phyloP scores from a whole-genome alignment of 768 basidiomycete genomes.

The Panaeolus papilionaceus region DNA sequence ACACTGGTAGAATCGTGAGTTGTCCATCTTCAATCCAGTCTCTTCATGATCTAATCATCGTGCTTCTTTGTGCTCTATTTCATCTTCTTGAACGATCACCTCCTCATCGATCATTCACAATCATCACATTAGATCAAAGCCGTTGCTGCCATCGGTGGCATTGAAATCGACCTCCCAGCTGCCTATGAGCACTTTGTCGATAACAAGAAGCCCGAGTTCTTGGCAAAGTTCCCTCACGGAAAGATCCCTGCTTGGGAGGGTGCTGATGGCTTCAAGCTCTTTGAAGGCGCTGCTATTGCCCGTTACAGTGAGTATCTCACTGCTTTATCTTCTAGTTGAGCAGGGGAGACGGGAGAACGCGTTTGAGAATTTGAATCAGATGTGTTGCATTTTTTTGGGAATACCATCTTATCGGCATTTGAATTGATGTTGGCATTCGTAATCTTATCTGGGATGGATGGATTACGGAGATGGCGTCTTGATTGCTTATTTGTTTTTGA shows the following conservation, averaged over 20 bases:
- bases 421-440: neutral
- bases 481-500: neutral
- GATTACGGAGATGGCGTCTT: neutral
- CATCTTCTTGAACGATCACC: neutral
- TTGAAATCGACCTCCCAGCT: constrained; percentile 60
- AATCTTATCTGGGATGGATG: constrained; percentile 7
- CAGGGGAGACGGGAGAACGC: too few species aligned
- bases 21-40: neutral
- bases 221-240: constrained; percentile 77
- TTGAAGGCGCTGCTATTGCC: constrained; percentile 83
- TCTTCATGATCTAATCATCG: too few species aligned
- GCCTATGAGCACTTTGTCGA: constrained; percentile 65
- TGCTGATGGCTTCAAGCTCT: constrained; percentile 77
- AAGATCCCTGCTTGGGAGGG: constrained; percentile 88
- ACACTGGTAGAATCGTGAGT: constrained; percentile 57
- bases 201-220: constrained; percentile 75
- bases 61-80: neutral
- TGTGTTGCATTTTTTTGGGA: neutral
- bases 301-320: constrained; percentile 73
- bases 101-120: neutral
- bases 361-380: neutral
- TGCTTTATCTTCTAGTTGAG: neutral
- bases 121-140: constrained; percentile 48
- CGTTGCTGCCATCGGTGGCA: constrained; percentile 62
- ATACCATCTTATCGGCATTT: neutral